These are phyloP conservation scores for Cynara cardunculus DNA, from an alignment of 129 eudicot genomes.

Conservation along the genomic window DNA sequence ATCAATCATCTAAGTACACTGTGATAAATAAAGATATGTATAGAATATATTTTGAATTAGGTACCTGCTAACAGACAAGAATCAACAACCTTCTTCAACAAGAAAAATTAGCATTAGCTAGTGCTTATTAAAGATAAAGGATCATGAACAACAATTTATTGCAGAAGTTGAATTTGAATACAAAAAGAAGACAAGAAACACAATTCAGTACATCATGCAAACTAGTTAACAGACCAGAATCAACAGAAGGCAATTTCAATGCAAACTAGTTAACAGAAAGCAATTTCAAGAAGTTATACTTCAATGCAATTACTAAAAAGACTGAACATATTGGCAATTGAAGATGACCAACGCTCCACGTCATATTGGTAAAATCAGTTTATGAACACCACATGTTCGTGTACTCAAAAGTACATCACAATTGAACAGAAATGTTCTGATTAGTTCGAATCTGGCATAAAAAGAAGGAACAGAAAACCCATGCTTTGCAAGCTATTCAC, in stretches of 20 bases:
- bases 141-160: constrained; percentile 12
- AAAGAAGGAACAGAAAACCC: background rate
- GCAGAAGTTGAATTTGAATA: background rate
- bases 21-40: background rate
- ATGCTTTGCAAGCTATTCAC: background rate
- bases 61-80: background rate
- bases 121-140: constrained; percentile 1
- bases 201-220: background rate
- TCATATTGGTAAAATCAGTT: background rate
- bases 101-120: background rate
- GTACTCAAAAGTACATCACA: background rate
- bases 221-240: constrained; percentile 16
- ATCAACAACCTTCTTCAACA: background rate
- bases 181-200: background rate
- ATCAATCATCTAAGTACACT: background rate
- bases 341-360: background rate
- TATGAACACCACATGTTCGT: constrained; percentile 2
- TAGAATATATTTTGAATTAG: background rate
- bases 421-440: background rate
- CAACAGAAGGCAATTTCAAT: background rate
- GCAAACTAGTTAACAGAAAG: constrained; percentile 7
- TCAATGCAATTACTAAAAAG: background rate
- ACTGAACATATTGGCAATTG: background rate
- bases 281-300: background rate
- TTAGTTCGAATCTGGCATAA: background rate